Base-by-base conservation (phyloP, 441 rosid genomes). In the Hura crepitans region DNA sequence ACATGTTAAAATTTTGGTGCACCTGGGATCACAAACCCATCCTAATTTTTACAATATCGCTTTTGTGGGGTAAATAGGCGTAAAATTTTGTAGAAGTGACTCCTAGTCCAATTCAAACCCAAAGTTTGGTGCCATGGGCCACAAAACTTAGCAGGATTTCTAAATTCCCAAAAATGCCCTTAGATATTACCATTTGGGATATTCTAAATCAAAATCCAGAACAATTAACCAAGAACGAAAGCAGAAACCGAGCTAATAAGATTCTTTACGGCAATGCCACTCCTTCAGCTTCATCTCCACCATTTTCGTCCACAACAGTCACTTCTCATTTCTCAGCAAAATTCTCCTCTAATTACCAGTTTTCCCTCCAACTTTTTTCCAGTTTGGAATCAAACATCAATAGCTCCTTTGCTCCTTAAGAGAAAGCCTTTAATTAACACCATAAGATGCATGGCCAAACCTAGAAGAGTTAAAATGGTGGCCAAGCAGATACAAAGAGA, bases 381-480 rank as follows among this genome's bases (percentile, higher is more conserved):
- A 53, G 68, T 82, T 61, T 66, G 68, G 46, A 39, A 56, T 46
- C 81, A 72, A 2, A 69, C 74, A 62, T 68, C 81, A 35, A 74
- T 62, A 65, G 53, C 75, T 30, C 71, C 73, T 23, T 35, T 62
- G 55, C 82, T 60, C 67, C 77, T 77, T 54, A 78, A 66, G 37
- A 15, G 70, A 15, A 61, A 63, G 37, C 80, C 71, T 15, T 39
- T 78, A 12, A 63, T 67, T 28, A 73, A 74, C 54, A 75, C 68
- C 39, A 75, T 87, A 35, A 81, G 55, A 79, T 93, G 97, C 76
- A 93, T 93, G 98, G 97, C 96, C 39, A 87, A 85, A 72, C 96
- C 87, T 23, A 86, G 98, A 65, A 81, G 98, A 80, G 98, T 91
- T 50, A 83, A 87, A 78, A 93, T 87, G 94, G 96, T 89, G 39